Evolutionary conservation across 768 basidiomycete genomes (phyloP).

Genomic region (Leccinellum luteum): DNA sequence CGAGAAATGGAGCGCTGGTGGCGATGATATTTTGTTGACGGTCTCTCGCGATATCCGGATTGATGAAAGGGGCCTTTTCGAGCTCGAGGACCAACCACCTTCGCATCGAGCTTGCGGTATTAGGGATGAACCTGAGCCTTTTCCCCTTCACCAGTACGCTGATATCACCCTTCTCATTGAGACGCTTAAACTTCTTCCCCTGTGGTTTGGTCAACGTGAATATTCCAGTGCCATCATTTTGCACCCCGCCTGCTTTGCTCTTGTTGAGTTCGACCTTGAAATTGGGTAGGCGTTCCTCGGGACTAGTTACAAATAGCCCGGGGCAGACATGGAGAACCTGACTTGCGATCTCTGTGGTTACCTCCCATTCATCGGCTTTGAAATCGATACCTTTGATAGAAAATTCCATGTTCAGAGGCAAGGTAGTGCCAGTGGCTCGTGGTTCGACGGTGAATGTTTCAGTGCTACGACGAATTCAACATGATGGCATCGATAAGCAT

Average conservation of each 20-base stretch:
- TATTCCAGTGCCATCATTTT: slow-evolving; percentile 53
- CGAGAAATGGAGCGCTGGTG: slow-evolving; percentile 48
- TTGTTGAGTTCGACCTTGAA: slow-evolving; percentile 57
- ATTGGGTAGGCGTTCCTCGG: slow-evolving; percentile 42
- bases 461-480: neutral
- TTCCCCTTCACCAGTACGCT: slow-evolving; percentile 39
- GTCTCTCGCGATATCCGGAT: slow-evolving; percentile 53
- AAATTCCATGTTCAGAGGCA: slow-evolving; percentile 36
- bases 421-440: neutral
- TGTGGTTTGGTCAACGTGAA: slow-evolving; percentile 31
- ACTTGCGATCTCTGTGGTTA: slow-evolving; percentile 52
- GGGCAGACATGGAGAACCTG: slow-evolving; percentile 48
- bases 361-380: slow-evolving; percentile 49
- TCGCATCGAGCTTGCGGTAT: slow-evolving; percentile 1
- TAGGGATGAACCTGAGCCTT: slow-evolving; percentile 35
- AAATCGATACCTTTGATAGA: slow-evolving; percentile 31
- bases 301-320: slow-evolving; percentile 24
- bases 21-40: slow-evolving; percentile 42
- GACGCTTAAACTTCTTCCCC: slow-evolving; percentile 46
- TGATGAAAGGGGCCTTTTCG: slow-evolving; percentile 52
- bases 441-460: neutral
- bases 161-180: slow-evolving; percentile 38
- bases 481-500: slow-evolving; percentile 5
- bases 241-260: slow-evolving; percentile 47
- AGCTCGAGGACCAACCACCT: slow-evolving; percentile 35